Percentiles rank a stretch among this genome's conserved stretches.
Conservation (phyloP, 345 rosid species). For the Sapria himalayana region DNA sequence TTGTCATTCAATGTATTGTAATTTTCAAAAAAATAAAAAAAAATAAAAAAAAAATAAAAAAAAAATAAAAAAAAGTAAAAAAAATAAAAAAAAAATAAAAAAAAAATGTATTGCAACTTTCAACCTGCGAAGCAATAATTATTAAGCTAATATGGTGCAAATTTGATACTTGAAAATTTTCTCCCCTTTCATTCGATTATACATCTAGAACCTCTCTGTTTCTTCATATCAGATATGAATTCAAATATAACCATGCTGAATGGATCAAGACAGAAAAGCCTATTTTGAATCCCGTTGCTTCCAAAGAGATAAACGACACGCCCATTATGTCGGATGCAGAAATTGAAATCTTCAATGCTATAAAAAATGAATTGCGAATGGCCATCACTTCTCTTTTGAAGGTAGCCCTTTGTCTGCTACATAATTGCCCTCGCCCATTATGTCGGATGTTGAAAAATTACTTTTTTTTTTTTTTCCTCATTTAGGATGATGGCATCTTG, state of each 20-base stretch:
- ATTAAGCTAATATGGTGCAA: no score
- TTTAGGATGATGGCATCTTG: slow-evolving; percentile 80
- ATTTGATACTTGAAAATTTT: no score
- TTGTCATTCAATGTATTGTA: no score
- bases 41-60: no score
- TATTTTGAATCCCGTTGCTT: slow-evolving; percentile 33
- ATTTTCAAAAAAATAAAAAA: no score
- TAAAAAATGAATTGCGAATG: slow-evolving; percentile 53
- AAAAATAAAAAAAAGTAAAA: no score
- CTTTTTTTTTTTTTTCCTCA: neutral
- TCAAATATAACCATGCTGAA: slow-evolving; percentile 36
- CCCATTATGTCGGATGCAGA: slow-evolving; percentile 23
- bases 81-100: no score
- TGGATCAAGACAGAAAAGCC: slow-evolving; percentile 68
- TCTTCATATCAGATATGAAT: slow-evolving; percentile 45
- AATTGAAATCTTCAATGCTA: slow-evolving; percentile 40
- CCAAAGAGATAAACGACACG: slow-evolving; percentile 23
- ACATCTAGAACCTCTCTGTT: slow-evolving; percentile 9
- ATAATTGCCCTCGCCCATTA: neutral
- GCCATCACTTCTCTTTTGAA: slow-evolving; percentile 61
- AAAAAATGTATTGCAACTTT: no score
- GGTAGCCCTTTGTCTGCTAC: slow-evolving; percentile 20
- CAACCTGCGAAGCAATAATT: no score
- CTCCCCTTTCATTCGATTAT: no score
- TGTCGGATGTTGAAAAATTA: neutral